A percentile compares a stretch with the other conserved stretches of the same genome.
Evolutionary conservation across 2,329 filamentous ascomycete species (phyloP).

Genomic region (Zasmidium angulare): DNA sequence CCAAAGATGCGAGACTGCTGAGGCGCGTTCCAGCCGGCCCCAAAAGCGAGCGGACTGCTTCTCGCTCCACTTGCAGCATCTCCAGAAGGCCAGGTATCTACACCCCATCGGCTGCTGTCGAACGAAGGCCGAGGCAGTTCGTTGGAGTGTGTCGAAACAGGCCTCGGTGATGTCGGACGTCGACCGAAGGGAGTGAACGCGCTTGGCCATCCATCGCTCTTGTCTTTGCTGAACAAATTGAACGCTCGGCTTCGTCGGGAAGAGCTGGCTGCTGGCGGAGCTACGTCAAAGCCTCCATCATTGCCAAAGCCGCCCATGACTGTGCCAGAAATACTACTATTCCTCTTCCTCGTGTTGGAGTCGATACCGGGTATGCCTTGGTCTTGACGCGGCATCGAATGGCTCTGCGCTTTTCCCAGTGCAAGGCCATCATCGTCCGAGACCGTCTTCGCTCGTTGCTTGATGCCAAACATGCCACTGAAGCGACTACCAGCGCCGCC

Average conservation of each 20-base stretch:
- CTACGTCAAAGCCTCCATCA: slow-evolving; percentile 22
- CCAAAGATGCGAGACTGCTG: slow-evolving; percentile 32
- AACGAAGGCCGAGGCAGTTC: slow-evolving; percentile 76
- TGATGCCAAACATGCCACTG: slow-evolving; percentile 54
- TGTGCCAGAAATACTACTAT: slow-evolving; percentile 55
- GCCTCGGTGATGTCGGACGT: slow-evolving; percentile 56
- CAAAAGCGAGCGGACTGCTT: slow-evolving; percentile 39
- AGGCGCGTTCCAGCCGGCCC: slow-evolving; percentile 45
- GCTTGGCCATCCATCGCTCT: slow-evolving; percentile 50
- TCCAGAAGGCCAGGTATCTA: slow-evolving; percentile 31
- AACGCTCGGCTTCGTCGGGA: slow-evolving; percentile 47
- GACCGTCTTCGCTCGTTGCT: slow-evolving; percentile 60
- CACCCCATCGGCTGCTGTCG: slow-evolving; percentile 61
- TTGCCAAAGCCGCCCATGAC: slow-evolving; percentile 42
- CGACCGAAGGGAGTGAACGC: slow-evolving; percentile 25
- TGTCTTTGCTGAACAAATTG: slow-evolving; percentile 45
- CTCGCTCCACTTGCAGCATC: slow-evolving; percentile 35
- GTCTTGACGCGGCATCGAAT: slow-evolving; percentile 69
- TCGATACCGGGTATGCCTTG: slow-evolving; percentile 36
- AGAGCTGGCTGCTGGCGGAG: slow-evolving; percentile 13
- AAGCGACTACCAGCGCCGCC: slow-evolving; percentile 49
- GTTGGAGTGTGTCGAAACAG: slow-evolving; percentile 49
- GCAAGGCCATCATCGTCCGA: slow-evolving; percentile 68
- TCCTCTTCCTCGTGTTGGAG: slow-evolving; percentile 38
- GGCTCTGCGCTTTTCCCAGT: slow-evolving; percentile 62